Evolutionary conservation across 768 basidiomycete species (phyloP).

Genomic region (Pisolithus albus): DNA sequence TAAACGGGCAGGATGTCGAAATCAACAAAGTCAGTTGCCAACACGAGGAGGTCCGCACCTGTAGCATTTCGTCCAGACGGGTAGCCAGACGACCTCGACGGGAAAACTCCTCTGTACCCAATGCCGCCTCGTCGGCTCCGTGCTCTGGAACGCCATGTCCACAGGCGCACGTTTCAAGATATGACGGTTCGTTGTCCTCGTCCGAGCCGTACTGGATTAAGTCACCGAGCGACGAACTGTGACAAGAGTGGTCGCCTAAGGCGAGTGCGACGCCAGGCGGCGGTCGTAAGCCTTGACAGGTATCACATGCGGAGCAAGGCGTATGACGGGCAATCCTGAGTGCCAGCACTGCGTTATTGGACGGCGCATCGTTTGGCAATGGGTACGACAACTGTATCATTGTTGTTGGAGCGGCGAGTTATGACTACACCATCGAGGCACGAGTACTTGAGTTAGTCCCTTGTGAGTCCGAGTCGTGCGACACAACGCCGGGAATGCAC

Average conservation of each 20-base stretch:
- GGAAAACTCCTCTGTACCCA: constrained; percentile 60
- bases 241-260: constrained; percentile 40
- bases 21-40: constrained; percentile 15
- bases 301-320: constrained; percentile 54
- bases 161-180: constrained; percentile 60
- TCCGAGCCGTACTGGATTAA: constrained; percentile 66
- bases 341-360: constrained; percentile 44
- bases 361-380: constrained; percentile 43
- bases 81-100: constrained; percentile 70
- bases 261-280: constrained; percentile 50
- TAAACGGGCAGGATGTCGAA: constrained; percentile 7
- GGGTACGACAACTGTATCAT: constrained; percentile 78
- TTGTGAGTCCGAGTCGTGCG: background rate
- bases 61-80: constrained; percentile 73
- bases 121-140: constrained; percentile 51
- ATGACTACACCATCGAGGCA: background rate
- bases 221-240: constrained; percentile 44
- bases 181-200: constrained; percentile 51
- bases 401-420: background rate
- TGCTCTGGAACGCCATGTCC: constrained; percentile 61
- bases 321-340: constrained; percentile 84
- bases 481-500: background rate
- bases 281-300: constrained; percentile 71
- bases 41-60: constrained; percentile 44
- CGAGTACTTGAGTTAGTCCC: background rate